phyloP scores from a whole-genome alignment of 305 asterid species.

The Rubia peregrina region DNA sequence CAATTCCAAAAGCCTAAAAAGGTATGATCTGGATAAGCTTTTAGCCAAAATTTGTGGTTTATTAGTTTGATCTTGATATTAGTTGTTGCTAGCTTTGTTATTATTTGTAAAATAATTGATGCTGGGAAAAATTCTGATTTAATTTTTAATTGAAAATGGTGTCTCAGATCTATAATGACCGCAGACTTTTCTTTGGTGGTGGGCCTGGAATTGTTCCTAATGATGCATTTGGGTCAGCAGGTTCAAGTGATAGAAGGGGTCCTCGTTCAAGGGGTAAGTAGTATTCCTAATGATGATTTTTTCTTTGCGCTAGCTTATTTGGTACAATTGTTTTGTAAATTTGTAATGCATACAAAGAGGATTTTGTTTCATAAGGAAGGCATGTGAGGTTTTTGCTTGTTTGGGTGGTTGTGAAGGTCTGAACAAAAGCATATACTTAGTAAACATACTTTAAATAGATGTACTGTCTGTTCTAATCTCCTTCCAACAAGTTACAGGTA shows the following conservation, averaged over 20 bases:
- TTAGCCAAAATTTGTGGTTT: neutral
- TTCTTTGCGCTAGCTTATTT: neutral
- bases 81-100: neutral
- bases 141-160: constrained; percentile 3
- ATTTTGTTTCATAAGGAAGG: neutral
- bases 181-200: constrained; percentile 86
- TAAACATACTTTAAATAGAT: neutral
- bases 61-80: neutral
- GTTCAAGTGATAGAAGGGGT: constrained; percentile 71
- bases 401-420: neutral
- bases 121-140: neutral
- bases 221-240: constrained; percentile 70
- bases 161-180: constrained; percentile 79
- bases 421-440: neutral
- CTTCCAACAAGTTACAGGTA: neutral
- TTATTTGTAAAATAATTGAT: neutral
- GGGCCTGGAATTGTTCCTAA: constrained; percentile 72
- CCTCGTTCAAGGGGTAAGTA: constrained; percentile 79
- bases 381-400: neutral
- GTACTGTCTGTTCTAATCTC: neutral
- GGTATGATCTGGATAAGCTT: constrained; percentile 30
- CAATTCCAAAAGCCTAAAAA: constrained; percentile 99
- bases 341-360: neutral
- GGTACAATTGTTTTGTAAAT: neutral
- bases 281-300: neutral